Conservation (phyloP, 1,284 basidiomycete species). For the Xerocomus amazonicus region DNA sequence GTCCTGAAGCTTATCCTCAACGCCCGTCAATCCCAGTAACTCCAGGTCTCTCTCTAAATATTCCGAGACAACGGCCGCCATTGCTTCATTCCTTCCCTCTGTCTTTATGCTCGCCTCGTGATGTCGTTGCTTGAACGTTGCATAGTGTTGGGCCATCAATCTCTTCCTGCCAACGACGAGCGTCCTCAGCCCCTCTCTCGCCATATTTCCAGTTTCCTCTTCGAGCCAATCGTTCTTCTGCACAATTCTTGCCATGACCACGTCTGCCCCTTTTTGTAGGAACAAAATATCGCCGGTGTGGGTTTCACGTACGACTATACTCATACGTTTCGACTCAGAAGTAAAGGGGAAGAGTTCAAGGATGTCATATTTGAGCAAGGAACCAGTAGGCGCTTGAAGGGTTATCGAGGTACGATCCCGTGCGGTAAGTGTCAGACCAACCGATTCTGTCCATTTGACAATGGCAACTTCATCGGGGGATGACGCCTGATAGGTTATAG, state of each 20-base stretch:
- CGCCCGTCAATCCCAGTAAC: conserved; percentile 90
- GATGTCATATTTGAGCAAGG: conserved; percentile 73
- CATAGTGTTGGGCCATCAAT: conserved; percentile 67
- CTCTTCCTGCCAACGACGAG: conserved; percentile 88
- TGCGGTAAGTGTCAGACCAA: conserved; percentile 84
- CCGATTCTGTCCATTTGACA: conserved; percentile 96
- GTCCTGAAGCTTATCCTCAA: conserved; percentile 98
- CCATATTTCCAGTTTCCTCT: conserved; percentile 99
- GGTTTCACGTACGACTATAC: conserved; percentile 87
- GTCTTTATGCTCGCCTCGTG: conserved; percentile 75
- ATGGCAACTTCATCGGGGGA: conserved; percentile 99
- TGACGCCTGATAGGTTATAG: conserved; percentile 95
- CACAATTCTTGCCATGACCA: conserved; percentile 93
- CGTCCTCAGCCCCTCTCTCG: conserved; percentile 91
- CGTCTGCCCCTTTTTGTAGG: conserved; percentile 96
- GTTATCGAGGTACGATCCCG: conserved; percentile 89
- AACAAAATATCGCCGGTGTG: conserved; percentile 80
- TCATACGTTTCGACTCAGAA: conserved; percentile 98
- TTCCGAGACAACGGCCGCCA: conserved; percentile 70
- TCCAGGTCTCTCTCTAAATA: conserved; percentile 89
- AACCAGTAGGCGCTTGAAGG: conserved; percentile 65
- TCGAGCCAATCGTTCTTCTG: conserved; percentile 99
- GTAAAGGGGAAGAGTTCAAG: conserved; percentile 98
- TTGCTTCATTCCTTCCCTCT: conserved; percentile 80
- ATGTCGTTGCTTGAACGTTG: conserved; percentile 73